These are phyloP conservation scores for Lactarius trivialis DNA, from an alignment of 768 basidiomycete species.

Conservation along the genomic window DNA sequence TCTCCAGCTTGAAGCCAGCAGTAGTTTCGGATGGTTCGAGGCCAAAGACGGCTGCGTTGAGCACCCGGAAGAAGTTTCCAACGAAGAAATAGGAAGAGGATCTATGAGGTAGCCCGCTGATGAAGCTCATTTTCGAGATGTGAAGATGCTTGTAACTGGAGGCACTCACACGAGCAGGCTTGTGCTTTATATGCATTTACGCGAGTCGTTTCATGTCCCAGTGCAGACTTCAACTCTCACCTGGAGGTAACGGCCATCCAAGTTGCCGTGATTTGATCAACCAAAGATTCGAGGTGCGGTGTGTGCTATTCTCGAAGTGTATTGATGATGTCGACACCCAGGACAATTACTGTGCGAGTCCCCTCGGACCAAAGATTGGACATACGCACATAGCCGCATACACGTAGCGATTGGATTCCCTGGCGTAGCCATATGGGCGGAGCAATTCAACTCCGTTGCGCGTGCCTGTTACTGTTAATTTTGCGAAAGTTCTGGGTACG, in stretches of 20 bases:
- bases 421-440: slow-evolving; percentile 2
- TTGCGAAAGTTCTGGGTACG: slow-evolving; percentile 2
- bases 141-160: background rate
- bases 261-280: slow-evolving; percentile 19
- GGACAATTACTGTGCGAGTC: slow-evolving; percentile 15
- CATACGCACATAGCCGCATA: slow-evolving; percentile 1
- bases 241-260: slow-evolving; percentile 4
- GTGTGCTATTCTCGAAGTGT: slow-evolving; percentile 5
- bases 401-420: slow-evolving; percentile 10
- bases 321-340: slow-evolving; percentile 12
- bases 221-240: background rate
- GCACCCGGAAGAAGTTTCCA: slow-evolving; percentile 17
- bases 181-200: slow-evolving; percentile 5
- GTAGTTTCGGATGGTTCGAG: background rate
- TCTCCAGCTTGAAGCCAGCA: slow-evolving; percentile 22
- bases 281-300: slow-evolving; percentile 4
- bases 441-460: background rate
- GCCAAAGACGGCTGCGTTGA: slow-evolving; percentile 14
- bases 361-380: slow-evolving; percentile 5
- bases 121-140: slow-evolving; percentile 10
- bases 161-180: background rate
- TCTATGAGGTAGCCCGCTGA: slow-evolving; percentile 6
- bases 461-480: slow-evolving; percentile 5
- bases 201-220: slow-evolving; percentile 11
- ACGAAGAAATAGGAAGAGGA: slow-evolving; percentile 14